phyloP scores from a whole-genome alignment of 768 basidiomycete species.

The Mycena filopes region DNA sequence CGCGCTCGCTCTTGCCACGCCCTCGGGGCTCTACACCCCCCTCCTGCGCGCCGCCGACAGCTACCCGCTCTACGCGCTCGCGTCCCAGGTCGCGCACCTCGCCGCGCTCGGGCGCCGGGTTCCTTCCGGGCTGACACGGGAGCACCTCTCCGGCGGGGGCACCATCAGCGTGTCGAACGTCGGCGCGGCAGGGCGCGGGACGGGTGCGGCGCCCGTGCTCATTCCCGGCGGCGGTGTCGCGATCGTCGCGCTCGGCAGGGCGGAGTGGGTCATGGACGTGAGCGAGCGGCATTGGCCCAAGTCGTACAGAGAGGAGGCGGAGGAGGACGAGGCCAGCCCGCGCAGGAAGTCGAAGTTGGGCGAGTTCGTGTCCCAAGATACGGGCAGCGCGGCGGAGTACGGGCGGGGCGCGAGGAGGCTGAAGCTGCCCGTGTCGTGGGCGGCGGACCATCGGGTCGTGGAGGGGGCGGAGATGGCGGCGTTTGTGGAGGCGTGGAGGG shows the following conservation, averaged over 20 bases:
- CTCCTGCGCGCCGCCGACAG: constrained; percentile 67
- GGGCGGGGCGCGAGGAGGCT: constrained; percentile 30
- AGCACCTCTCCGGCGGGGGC: constrained; percentile 82
- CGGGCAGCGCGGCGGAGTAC: constrained; percentile 40
- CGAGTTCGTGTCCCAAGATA: too few species aligned
- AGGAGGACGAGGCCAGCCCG: too few species aligned
- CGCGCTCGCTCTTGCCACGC: constrained; percentile 79
- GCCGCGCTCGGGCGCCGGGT: constrained; percentile 73
- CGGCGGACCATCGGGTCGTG: constrained; percentile 87
- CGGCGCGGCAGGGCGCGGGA: constrained; percentile 78
- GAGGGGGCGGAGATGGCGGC: constrained; percentile 92
- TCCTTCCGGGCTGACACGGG: constrained; percentile 70
- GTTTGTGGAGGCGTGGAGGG: constrained; percentile 88
- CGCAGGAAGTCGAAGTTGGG: too few species aligned
- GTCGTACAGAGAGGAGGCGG: too few species aligned
- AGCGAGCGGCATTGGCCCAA: constrained; percentile 11
- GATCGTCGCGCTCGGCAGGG: constrained; percentile 35
- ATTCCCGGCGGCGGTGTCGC: constrained; percentile 77
- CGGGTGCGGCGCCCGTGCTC: constrained; percentile 78
- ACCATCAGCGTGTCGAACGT: constrained; percentile 87
- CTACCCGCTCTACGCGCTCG: constrained; percentile 67
- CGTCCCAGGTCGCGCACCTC: constrained; percentile 69
- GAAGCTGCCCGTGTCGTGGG: constrained; percentile 76
- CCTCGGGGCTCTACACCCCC: constrained; percentile 86
- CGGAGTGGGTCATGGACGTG: constrained; percentile 29